phyloP scores from a whole-genome alignment of 2,329 filamentous ascomycete species.

The Parastagonospora avenae region DNA sequence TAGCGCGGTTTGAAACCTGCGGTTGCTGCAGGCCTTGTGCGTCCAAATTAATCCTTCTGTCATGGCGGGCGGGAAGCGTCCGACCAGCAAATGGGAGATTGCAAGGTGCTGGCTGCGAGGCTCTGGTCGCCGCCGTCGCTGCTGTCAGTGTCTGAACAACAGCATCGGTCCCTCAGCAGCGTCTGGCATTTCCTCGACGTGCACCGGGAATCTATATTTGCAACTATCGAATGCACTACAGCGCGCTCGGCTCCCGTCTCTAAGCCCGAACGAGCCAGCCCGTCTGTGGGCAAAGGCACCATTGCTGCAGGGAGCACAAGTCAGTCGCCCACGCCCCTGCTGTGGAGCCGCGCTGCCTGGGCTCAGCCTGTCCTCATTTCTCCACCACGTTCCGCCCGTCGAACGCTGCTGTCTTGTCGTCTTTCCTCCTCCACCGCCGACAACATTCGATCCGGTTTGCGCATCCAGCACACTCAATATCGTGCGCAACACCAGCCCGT shows the following conservation, averaged over 20 bases:
- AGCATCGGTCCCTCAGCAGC: not conserved
- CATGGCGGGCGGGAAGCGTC: not conserved
- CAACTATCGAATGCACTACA: constrained; percentile 26
- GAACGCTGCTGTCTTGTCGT: constrained; percentile 15
- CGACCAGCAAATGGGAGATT: not conserved
- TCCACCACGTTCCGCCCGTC: constrained; percentile 17
- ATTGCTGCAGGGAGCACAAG: constrained; percentile 27
- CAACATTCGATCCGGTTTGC: constrained; percentile 45
- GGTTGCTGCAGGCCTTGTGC: constrained; percentile 20
- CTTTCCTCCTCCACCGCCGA: constrained; percentile 33
- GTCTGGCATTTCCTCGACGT: not conserved
- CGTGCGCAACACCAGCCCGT: constrained; percentile 43
- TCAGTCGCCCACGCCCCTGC: constrained; percentile 20
- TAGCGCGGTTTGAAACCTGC: constrained; percentile 25
- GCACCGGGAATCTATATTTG: constrained; percentile 26
- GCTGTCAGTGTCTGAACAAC: not conserved
- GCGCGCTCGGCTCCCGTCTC: constrained; percentile 15
- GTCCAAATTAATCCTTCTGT: constrained; percentile 17
- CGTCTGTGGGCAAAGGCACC: constrained; percentile 11
- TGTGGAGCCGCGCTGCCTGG: constrained; percentile 13
- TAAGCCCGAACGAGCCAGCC: constrained; percentile 18
- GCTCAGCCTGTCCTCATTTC: constrained; percentile 16
- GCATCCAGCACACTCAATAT: constrained; percentile 25
- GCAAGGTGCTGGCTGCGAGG: not conserved
- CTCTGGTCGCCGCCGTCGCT: not conserved